A percentile compares a stretch with the other conserved stretches of the same genome.
phyloP scores from a whole-genome alignment of 495 filamentous ascomycete species.

The Diplogelasinospora grovesii region DNA sequence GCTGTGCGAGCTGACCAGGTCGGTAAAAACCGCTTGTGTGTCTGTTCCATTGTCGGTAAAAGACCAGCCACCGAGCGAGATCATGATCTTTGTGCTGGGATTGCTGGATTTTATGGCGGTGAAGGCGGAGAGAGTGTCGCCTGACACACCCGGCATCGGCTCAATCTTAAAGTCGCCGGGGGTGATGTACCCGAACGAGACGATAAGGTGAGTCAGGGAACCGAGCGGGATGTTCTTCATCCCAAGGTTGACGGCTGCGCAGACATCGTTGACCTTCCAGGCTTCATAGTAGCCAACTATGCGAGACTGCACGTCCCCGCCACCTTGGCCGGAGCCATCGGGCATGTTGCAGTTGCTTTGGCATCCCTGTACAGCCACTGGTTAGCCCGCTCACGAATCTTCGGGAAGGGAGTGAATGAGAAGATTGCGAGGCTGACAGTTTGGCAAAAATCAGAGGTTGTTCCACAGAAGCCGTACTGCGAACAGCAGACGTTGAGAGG shows the following conservation, averaged over 20 bases:
- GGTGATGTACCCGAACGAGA: conserved; percentile 22
- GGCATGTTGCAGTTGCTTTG: conserved; percentile 15
- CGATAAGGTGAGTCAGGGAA: conserved; percentile 22
- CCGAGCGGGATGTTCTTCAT: conserved; percentile 10
- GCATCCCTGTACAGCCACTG: too few species aligned
- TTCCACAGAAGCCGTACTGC: conserved; percentile 24
- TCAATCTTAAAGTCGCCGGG: conserved; percentile 9
- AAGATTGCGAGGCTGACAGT: conserved; percentile 27
- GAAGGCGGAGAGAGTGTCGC: conserved; percentile 15
- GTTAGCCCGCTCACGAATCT: too few species aligned
- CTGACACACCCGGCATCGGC: conserved; percentile 6
- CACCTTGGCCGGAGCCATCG: not conserved
- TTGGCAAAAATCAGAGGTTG: conserved; percentile 18
- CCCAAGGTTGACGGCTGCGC: conserved; percentile 1
- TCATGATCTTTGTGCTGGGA: conserved; percentile 24
- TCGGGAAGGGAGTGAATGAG: too few species aligned
- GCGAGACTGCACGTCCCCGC: conserved; percentile 5
- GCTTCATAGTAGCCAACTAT: conserved; percentile 21
- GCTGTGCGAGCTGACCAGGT: not conserved
- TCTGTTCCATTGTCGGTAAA: conserved; percentile 34
- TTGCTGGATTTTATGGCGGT: conserved; percentile 24
- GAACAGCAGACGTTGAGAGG: conserved; percentile 20
- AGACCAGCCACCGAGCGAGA: conserved; percentile 43
- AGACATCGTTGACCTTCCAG: conserved; percentile 7
- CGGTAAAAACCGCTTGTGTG: conserved; percentile 22